Evolutionary conservation across 345 rosid genomes (phyloP).

Genomic region (Citrus sp.): DNA sequence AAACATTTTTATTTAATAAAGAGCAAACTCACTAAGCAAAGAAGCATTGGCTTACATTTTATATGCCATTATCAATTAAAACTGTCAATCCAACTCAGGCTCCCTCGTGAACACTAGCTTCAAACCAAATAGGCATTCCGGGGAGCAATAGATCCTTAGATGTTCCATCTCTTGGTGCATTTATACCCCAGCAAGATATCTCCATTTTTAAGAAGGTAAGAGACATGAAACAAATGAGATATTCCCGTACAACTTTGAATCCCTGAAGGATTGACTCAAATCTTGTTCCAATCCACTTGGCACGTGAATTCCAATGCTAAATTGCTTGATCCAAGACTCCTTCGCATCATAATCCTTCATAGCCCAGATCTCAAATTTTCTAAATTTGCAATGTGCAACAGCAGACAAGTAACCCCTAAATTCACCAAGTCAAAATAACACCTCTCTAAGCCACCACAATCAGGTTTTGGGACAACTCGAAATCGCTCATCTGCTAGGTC

Average conservation of each 20-base stretch:
- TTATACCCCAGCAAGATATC: slow-evolving; percentile 77
- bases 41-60: too few species aligned
- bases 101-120: slow-evolving; percentile 63
- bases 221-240: slow-evolving; percentile 31
- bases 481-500: slow-evolving; percentile 71
- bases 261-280: too few species aligned
- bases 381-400: slow-evolving; percentile 57
- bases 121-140: slow-evolving; percentile 73
- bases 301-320: slow-evolving; percentile 53
- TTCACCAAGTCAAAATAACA: slow-evolving; percentile 51
- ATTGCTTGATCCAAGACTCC: slow-evolving; percentile 69
- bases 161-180: slow-evolving; percentile 52
- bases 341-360: slow-evolving; percentile 65
- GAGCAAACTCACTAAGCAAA: too few species aligned
- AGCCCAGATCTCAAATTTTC: slow-evolving; percentile 82
- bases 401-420: slow-evolving; percentile 63
- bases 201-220: slow-evolving; percentile 56
- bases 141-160: slow-evolving; percentile 56
- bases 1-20: too few species aligned
- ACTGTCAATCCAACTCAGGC: slow-evolving; percentile 56
- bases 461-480: slow-evolving; percentile 68
- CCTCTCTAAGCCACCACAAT: slow-evolving; percentile 55
- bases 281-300: slow-evolving; percentile 38
- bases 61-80: too few species aligned
- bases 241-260: too few species aligned